These are phyloP conservation scores for Arxiozyma bovina DNA, from an alignment of 1,139 yeast genomes.

Conservation along the genomic window DNA sequence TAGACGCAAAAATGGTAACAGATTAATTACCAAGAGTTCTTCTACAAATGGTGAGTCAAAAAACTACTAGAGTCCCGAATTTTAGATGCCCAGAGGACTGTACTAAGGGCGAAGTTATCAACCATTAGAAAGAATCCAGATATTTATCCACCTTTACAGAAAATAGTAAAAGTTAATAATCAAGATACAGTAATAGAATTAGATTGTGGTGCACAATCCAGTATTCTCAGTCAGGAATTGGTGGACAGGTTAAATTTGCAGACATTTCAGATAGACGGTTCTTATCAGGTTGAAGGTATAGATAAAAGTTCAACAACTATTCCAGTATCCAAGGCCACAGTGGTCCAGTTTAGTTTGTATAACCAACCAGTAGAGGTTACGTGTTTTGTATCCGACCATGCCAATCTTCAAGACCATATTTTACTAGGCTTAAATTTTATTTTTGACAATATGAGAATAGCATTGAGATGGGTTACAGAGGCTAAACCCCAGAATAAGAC, in stretches of 20 bases:
- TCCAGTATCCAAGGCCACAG: neutral
- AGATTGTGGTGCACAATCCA: neutral
- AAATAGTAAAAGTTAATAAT: too few species aligned
- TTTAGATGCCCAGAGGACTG: neutral
- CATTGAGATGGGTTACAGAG: neutral
- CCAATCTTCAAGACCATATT: neutral
- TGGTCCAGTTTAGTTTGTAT: neutral
- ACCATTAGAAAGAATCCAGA: neutral
- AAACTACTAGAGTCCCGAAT: neutral
- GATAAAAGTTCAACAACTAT: neutral
- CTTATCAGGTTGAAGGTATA: neutral
- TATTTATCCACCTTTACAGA: neutral
- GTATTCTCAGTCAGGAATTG: neutral
- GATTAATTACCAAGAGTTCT: neutral
- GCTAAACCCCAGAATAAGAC: neutral
- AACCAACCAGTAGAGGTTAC: neutral
- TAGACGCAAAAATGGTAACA: neutral
- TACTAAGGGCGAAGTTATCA: neutral
- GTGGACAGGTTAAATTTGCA: neutral
- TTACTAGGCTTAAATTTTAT: too few species aligned
- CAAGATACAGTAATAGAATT: neutral
- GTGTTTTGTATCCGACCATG: neutral
- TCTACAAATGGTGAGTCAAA: neutral
- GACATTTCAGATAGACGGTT: neutral
- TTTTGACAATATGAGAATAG: neutral